Evolutionary conservation across 148 eudicot species (phyloP), one percentile per base, ranked within the genome.

Genomic region (Nepenthes mirabilis): DNA sequence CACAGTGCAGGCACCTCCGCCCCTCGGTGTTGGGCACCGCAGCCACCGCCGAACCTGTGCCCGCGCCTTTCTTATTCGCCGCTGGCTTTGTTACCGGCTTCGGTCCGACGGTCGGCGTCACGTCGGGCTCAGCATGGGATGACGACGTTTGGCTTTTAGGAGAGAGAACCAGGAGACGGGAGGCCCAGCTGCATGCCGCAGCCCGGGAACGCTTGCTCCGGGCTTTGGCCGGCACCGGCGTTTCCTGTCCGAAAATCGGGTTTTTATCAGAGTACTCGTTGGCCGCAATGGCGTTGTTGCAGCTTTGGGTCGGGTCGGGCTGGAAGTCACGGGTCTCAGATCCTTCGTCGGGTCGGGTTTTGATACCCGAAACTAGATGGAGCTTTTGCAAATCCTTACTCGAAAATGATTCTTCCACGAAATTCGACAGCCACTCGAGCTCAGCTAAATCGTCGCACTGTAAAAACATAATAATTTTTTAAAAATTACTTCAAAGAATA

Each of bases 391-490:
- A 51, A 59, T 89, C 97, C 70, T 86, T 90, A 59, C 77, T 81
- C 1, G 99, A 86, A 68, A 89, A 93, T 36, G 97, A 88, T 66
- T 89, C 99, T 65, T 86, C 99, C 61, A 83, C 88, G 61, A 88
- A 83, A 77, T 86, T 82, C 54, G 97, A 89, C 43, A 89, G 77
- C 99, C 99, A 93, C 73, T 93, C 97, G 36, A 93, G 80, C 83
- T 93, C 89, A 49, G 91, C 95, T 71, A 89, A 64, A 62, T 93
- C 95, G 62, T 86, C 95, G 66, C 78, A 78, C 97, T 91, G 83
- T 54, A 35, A 48, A 43, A 40, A 60, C 37, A 37, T 11, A 67
- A 45, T 55, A 7, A n/a, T 12, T 6, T 1, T 3, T 9, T 33
- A 10, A 8, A 13, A 59, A 14, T 40, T 0, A 43, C 10, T 7